Base-by-base conservation (phyloP, 2,329 filamentous ascomycete species). In the Aureobasidium sp. region DNA sequence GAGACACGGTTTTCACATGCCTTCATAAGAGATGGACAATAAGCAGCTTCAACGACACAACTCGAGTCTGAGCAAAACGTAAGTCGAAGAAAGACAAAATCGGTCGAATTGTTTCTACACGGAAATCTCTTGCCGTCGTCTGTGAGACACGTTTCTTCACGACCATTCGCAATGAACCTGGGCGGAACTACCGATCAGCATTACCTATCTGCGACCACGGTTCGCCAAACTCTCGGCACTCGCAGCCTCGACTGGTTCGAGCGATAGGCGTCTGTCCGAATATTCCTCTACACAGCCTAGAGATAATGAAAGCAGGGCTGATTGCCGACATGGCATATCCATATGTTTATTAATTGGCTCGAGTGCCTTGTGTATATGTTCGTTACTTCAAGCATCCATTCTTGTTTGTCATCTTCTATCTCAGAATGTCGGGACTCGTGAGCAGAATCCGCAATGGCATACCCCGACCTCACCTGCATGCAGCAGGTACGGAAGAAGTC, bases 381-480 rank as follows among this genome's bases (percentile, higher is more conserved):
- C 8, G 6, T 42, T 11, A n/a, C 29, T 32, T 25, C 3, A 15
- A 42, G 8, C 37, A 27, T 2, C 21, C 9, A 13, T n/a, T 32
- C 8, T 15, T 21, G 4, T 32, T 16, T 42, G 52, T 55, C 21
- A 21, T 21, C 34, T n/a, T 32, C 25, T 16, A 16, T 44, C 15
- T n/a, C 32, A 30, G 3, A 9, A 55, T 55, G 52, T 41, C 36
- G 15, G 52, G 52, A 29, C 39, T 55, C 3, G 52, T 55, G 3
- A 55, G 13, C 16, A 55, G 52, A 32, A 29, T 55, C 25, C 36
- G 52, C 52, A 55, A 55, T 55, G 52, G 52, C 25, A 55, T 55
- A 8, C 52, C 52, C 2, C 32, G 7, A 21, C 52, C 52, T 42
- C 52, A 44, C 44, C 52, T 55, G 8, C 52, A 30, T 30, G 52